Conservation (phyloP, 1,139 yeast genomes). For the Zygosaccharomyces sapae region DNA sequence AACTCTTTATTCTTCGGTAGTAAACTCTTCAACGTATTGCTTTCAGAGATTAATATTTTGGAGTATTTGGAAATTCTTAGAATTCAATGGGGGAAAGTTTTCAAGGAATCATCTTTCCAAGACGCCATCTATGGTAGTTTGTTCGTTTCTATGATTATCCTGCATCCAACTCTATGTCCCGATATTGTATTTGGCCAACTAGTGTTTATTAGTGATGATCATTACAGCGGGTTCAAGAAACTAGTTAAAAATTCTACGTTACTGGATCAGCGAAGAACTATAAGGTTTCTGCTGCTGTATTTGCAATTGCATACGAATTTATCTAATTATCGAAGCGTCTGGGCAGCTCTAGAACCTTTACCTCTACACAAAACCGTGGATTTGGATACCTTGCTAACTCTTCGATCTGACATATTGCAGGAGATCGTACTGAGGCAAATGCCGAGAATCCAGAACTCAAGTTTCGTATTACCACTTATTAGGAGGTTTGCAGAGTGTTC, state of each 20-base stretch:
- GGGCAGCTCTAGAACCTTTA: conserved; percentile 22
- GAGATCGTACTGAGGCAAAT: conserved; percentile 22
- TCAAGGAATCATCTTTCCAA: conserved; percentile 9
- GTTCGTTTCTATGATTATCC: conserved; percentile 27
- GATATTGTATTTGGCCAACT: conserved; percentile 26
- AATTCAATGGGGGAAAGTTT: conserved; percentile 29
- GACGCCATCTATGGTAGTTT: conserved; percentile 15
- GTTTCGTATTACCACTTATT: conserved; percentile 11
- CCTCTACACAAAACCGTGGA: conserved; percentile 18
- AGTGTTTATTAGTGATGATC: conserved; percentile 14
- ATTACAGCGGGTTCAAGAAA: conserved; percentile 16
- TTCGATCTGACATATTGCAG: conserved; percentile 26
- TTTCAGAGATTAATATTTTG: conserved; percentile 25
- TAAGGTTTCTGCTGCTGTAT: conserved; percentile 29
- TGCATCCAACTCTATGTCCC: conserved; percentile 34
- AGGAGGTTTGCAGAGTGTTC: conserved; percentile 16
- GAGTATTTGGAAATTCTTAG: conserved; percentile 28
- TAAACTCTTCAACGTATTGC: conserved; percentile 34
- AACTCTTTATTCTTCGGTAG: conserved; percentile 38
- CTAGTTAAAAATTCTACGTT: conserved; percentile 16
- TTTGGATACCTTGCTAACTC: conserved; percentile 14
- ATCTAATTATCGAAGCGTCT: conserved; percentile 18
- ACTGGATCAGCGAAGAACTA: conserved; percentile 26
- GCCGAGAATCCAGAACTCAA: conserved; percentile 19
- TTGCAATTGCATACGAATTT: conserved; percentile 20